phyloP scores from a whole-genome alignment of 495 filamentous ascomycete species.

The Penicillium canescens region DNA sequence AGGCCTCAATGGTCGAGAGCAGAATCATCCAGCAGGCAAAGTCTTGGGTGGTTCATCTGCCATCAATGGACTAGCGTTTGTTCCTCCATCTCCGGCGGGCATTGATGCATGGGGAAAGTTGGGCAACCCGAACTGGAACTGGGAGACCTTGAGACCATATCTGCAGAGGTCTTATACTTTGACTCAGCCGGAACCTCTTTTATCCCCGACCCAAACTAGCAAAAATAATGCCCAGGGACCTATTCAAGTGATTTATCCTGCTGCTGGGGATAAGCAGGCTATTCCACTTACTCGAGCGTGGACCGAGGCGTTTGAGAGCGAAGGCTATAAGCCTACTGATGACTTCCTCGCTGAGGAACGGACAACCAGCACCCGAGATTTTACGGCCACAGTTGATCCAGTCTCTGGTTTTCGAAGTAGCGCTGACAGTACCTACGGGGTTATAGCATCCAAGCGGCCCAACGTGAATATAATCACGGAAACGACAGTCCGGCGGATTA shows the following conservation, averaged over 20 bases:
- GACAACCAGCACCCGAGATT: conserved; percentile 16
- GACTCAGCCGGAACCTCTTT: neutral
- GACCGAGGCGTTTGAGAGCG: conserved; percentile 18
- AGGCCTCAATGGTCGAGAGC: conserved; percentile 22
- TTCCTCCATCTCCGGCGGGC: conserved; percentile 35
- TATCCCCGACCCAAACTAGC: neutral
- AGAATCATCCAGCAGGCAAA: conserved; percentile 28
- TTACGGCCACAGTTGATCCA: conserved; percentile 22
- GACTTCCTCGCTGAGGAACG: conserved; percentile 13
- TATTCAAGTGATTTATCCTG: conserved; percentile 26
- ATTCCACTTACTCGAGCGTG: conserved; percentile 22
- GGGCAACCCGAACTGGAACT: conserved; percentile 56
- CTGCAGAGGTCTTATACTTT: conserved; percentile 17
- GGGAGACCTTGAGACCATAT: conserved; percentile 49
- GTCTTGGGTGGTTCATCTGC: conserved; percentile 36
- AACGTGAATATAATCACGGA: conserved; percentile 52
- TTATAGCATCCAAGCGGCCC: conserved; percentile 40
- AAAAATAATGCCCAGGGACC: conserved; percentile 8
- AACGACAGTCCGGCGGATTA: conserved; percentile 44
- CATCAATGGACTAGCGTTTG: conserved; percentile 29
- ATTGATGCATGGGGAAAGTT: conserved; percentile 56
- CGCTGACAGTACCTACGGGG: conserved; percentile 27
- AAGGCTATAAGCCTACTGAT: conserved; percentile 15
- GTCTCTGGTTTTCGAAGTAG: conserved; percentile 33
- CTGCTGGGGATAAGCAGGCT: conserved; percentile 2